Evolutionary conservation across 768 basidiomycete species (phyloP), one percentile per base, ranked within the genome.

Genomic region (Scleroderma citrinum): DNA sequence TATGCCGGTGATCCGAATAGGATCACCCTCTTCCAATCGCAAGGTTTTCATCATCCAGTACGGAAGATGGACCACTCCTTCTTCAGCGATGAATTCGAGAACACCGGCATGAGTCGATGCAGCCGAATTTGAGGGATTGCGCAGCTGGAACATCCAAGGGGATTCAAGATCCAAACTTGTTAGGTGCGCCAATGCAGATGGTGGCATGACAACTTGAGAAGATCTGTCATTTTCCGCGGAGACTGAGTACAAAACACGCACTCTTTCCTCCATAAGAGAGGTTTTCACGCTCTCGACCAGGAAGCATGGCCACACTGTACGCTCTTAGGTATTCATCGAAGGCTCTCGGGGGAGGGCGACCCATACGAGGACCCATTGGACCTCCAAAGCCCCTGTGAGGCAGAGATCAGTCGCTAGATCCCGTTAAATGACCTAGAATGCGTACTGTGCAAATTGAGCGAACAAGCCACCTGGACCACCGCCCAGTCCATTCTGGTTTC

Each of bases 1-100:
- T 2, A 87, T 77, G 7, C 95, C 93, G 5, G 87, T 93, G 46
- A 98, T 84, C 38, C 93, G 84, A 52, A 99, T 89, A 11, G 92
- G 83, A 70, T 98, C 96, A 12, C 96, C 96, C 69, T 99, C 96
- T 48, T 84, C 85, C 23, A 99, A 70, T 23, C 91, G 81, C 17
- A 99, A 73, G 5, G 92, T 93, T 72, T 88, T 93, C 95, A 99
- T 99, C 90, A 99, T 95, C 96, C 96, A 99, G 58, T 92, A 87
- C 0, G 96, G 96, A 14, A 99, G 75, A 72, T 98, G 87, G 3
- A 94, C 94, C 13, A 87, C 76, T 12, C 96, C 96, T 67, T 98
- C 95, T 49, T 96, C 87, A 2, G 96, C 95, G 56, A 97, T 97
- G 69, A 99, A 99, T 64, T 99, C 96, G 24, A 99, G 80, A 23